Conservation (phyloP, 192 early-diverging fungal genomes). For the Coemansia sp. region DNA sequence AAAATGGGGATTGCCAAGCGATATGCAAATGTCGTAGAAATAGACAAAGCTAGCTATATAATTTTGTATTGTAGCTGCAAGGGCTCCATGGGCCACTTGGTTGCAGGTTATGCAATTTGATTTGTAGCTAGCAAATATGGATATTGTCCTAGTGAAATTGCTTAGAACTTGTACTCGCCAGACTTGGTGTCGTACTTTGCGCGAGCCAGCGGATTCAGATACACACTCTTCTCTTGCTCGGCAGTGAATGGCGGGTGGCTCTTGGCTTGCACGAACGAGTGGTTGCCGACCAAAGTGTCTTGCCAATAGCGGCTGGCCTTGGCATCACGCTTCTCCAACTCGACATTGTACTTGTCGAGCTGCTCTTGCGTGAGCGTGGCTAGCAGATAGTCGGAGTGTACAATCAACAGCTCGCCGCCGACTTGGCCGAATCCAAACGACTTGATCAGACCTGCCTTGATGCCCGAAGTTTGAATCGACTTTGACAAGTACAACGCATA, state of each 20-base stretch:
- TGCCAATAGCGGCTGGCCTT: slow-evolving; percentile 42
- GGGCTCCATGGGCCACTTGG: no score
- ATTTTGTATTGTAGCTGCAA: no score
- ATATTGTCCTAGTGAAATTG: no score
- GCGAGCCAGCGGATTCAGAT: slow-evolving; percentile 32
- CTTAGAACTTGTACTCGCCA: slow-evolving; percentile 23
- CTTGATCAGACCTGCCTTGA: slow-evolving; percentile 71
- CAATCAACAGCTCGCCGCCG: slow-evolving; percentile 66
- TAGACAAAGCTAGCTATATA: no score
- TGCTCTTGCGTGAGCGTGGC: slow-evolving; percentile 16
- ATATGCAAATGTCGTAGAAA: no score
- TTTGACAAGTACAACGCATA: slow-evolving; percentile 80
- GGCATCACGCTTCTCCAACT: background rate
- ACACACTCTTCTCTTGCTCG: slow-evolving; percentile 22
- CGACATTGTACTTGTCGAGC: slow-evolving; percentile 26
- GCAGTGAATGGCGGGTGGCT: slow-evolving; percentile 25
- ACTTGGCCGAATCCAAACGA: slow-evolving; percentile 77
- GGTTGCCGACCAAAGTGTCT: slow-evolving; percentile 37
- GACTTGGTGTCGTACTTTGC: slow-evolving; percentile 17
- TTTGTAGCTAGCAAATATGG: no score
- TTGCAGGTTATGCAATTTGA: no score
- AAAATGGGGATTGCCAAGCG: no score
- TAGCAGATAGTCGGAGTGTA: slow-evolving; percentile 73
- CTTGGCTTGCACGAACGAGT: slow-evolving; percentile 38
- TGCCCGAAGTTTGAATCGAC: slow-evolving; percentile 67